Conservation (phyloP, 2,329 filamentous ascomycete species). For the Colletotrichum costaricense region DNA sequence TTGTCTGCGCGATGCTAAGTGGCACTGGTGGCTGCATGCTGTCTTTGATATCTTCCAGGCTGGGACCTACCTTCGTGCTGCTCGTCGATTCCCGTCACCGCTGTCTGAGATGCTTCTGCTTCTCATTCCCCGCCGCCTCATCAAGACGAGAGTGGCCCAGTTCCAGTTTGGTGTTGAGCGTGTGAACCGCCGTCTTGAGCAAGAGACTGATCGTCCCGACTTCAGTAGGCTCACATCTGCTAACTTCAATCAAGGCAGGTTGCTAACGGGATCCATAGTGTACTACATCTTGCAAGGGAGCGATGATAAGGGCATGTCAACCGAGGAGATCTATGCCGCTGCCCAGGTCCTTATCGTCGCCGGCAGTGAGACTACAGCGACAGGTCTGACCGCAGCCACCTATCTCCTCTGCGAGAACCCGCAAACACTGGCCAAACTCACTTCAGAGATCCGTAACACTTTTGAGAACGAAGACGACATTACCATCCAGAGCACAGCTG, state of each 20-base stretch:
- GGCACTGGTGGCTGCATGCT: constrained; percentile 42
- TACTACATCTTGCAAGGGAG: constrained; percentile 25
- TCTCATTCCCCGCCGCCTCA: constrained; percentile 25
- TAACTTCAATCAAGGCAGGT: too few relatives aligned
- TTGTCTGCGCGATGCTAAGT: constrained; percentile 39
- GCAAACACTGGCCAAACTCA: constrained; percentile 43
- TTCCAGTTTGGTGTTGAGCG: constrained; percentile 31
- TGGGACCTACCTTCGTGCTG: constrained; percentile 27
- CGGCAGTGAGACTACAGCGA: constrained; percentile 49
- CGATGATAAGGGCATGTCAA: constrained; percentile 24
- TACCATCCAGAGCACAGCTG: constrained; percentile 42
- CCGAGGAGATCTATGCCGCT: constrained; percentile 26
- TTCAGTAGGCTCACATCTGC: constrained; percentile 12
- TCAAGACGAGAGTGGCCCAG: constrained; percentile 25
- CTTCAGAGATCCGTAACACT: constrained; percentile 49
- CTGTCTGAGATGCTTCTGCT: constrained; percentile 26
- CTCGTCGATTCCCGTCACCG: constrained; percentile 24
- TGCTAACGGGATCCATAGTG: constrained; percentile 5
- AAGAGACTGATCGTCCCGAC: constrained; percentile 20
- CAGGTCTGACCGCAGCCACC: constrained; percentile 40
- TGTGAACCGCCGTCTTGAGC: constrained; percentile 18
- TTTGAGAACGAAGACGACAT: constrained; percentile 51
- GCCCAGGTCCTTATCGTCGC: constrained; percentile 43
- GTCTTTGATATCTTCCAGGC: constrained; percentile 40
- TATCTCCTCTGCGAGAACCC: constrained; percentile 47